Evolutionary conservation across 441 rosid species (phyloP).

Genomic region (Pelargonium australe): DNA sequence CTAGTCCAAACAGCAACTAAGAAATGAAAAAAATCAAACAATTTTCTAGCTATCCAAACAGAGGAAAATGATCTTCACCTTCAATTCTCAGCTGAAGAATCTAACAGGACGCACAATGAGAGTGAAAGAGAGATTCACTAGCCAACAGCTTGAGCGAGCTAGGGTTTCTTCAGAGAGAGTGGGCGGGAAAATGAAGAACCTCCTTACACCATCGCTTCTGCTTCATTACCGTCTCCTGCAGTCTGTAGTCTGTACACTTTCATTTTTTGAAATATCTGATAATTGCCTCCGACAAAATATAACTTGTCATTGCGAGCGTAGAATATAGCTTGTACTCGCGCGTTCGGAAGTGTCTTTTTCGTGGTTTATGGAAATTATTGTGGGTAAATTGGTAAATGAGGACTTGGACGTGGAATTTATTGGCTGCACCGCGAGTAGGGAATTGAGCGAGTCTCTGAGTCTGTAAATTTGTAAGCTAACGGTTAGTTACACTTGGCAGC

Average conservation of each 20-base stretch:
- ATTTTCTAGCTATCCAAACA: background rate
- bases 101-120: background rate
- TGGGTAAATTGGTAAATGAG: background rate
- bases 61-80: background rate
- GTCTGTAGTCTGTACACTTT: background rate
- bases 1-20: too few relatives aligned
- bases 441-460: background rate
- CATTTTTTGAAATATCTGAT: background rate
- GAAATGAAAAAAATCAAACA: too few relatives aligned
- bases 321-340: background rate
- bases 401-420: background rate
- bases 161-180: too few relatives aligned
- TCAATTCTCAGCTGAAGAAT: background rate
- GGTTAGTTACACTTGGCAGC: background rate
- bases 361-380: background rate
- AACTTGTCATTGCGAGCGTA: background rate
- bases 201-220: too few relatives aligned
- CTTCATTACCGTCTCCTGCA: too few relatives aligned
- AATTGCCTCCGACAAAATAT: background rate
- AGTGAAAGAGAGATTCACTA: background rate
- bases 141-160: too few relatives aligned
- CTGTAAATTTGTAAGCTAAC: background rate
- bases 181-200: too few relatives aligned
- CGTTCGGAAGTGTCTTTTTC: background rate
- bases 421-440: background rate